These are phyloP conservation scores for Aureobasidium pullulans DNA, from an alignment of 2,329 filamentous ascomycete species.

Conservation along the genomic window DNA sequence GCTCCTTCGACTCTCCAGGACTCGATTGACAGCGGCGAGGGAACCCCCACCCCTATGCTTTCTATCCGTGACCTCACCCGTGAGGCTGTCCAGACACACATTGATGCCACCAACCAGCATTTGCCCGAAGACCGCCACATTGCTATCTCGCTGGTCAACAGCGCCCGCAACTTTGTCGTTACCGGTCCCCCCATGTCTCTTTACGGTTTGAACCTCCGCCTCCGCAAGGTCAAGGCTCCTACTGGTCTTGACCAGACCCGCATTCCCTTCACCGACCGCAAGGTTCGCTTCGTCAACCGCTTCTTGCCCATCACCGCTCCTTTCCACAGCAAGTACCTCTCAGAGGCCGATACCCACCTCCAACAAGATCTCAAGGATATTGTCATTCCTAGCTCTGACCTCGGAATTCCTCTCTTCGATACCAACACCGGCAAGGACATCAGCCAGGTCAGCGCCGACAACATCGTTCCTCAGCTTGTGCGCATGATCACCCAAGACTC, in stretches of 20 bases:
- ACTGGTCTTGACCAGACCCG: conserved; percentile 96
- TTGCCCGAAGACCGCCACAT: conserved; percentile 89
- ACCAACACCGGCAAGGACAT: conserved; percentile 85
- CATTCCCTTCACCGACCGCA: conserved; percentile 89
- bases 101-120: conserved; percentile 94
- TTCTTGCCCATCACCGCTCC: conserved; percentile 97
- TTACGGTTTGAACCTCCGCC: conserved; percentile 88
- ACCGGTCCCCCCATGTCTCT: conserved; percentile 93
- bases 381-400: conserved; percentile 61
- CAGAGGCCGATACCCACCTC: conserved; percentile 72
- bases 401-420: conserved; percentile 82
- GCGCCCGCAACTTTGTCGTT: conserved; percentile 91
- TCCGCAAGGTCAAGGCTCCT: conserved; percentile 94
- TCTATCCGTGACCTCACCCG: conserved; percentile 90
- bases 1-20: conserved; percentile 86
- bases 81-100: conserved; percentile 87
- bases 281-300: conserved; percentile 91
- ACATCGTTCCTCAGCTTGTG: conserved; percentile 78
- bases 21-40: conserved; percentile 88
- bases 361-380: conserved; percentile 81
- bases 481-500: conserved; percentile 91
- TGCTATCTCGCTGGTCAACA: conserved; percentile 91
- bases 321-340: conserved; percentile 94
- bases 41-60: conserved; percentile 93
- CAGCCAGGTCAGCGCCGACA: conserved; percentile 57